Conservation (phyloP, 805 yeast genomes). For the Candida broadrunensis region DNA sequence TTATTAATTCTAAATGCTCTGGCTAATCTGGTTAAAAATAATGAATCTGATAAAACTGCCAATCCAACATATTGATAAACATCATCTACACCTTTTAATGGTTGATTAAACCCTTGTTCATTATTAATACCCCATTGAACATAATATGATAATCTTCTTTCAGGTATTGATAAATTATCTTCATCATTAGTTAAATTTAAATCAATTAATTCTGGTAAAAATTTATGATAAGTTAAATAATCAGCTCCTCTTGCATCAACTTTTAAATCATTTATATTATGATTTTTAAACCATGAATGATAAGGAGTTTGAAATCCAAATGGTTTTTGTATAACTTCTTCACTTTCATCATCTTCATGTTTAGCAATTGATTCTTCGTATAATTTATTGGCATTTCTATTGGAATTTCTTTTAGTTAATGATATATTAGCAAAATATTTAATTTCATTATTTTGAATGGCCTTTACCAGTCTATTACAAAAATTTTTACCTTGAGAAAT, state of each 20-base stretch:
- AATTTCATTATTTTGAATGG: constrained; percentile 21
- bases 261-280: constrained; percentile 11
- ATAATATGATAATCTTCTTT: constrained; percentile 23
- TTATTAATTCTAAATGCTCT: constrained; percentile 41
- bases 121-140: constrained; percentile 24
- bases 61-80: constrained; percentile 49
- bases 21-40: constrained; percentile 50
- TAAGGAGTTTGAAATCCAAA: constrained; percentile 32
- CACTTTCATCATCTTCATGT: constrained; percentile 21
- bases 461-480: constrained; percentile 28
- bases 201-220: constrained; percentile 33
- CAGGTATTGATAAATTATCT: constrained; percentile 18
- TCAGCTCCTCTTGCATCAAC: constrained; percentile 10
- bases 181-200: constrained; percentile 21
- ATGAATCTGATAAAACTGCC: constrained; percentile 59
- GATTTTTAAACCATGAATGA: constrained; percentile 28
- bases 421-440: constrained; percentile 29
- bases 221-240: constrained; percentile 19
- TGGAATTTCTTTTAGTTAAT: constrained; percentile 30
- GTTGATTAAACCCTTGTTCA: constrained; percentile 10
- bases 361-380: constrained; percentile 19
- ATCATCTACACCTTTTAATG: constrained; percentile 11
- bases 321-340: constrained; percentile 24
- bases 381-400: constrained; percentile 12
- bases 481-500: constrained; percentile 36